Evolutionary conservation across 305 asterid genomes (phyloP).

Genomic region (Plantago coronopus): DNA sequence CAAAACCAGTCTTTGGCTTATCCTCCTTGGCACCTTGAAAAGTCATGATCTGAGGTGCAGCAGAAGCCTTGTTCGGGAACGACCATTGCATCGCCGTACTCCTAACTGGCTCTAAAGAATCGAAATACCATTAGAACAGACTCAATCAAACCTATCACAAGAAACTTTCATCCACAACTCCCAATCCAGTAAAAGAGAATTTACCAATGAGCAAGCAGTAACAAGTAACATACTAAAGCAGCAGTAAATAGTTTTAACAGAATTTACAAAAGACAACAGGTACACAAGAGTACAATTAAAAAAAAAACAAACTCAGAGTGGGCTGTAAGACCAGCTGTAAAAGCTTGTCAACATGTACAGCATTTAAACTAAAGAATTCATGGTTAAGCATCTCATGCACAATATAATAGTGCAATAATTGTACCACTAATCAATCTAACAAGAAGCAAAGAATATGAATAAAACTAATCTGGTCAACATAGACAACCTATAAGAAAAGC

Average conservation of each 20-base stretch:
- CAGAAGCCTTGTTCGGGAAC: conserved; percentile 42
- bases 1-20: conserved; percentile 48
- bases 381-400: conserved; percentile 41
- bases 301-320: conserved; percentile 36
- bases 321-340: conserved; percentile 37
- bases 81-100: conserved; percentile 80
- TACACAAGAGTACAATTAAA: conserved; percentile 24
- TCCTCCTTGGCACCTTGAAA: conserved; percentile 46
- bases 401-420: conserved; percentile 29
- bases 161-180: conserved; percentile 4
- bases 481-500: not conserved
- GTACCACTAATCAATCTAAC: conserved; percentile 29
- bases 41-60: conserved; percentile 48
- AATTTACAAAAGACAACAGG: conserved; percentile 10
- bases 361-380: conserved; percentile 27
- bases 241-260: conserved; percentile 23
- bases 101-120: conserved; percentile 46
- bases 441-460: conserved; percentile 35
- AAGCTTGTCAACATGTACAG: conserved; percentile 37
- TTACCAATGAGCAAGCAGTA: conserved; percentile 21
- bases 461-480: conserved; percentile 46
- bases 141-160: conserved; percentile 19
- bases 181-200: conserved; percentile 21
- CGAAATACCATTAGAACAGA: conserved; percentile 19
- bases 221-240: conserved; percentile 2